Evolutionary conservation across 352 stramenopile species (phyloP).

Genomic region (Globisporangium carolinianum): DNA sequence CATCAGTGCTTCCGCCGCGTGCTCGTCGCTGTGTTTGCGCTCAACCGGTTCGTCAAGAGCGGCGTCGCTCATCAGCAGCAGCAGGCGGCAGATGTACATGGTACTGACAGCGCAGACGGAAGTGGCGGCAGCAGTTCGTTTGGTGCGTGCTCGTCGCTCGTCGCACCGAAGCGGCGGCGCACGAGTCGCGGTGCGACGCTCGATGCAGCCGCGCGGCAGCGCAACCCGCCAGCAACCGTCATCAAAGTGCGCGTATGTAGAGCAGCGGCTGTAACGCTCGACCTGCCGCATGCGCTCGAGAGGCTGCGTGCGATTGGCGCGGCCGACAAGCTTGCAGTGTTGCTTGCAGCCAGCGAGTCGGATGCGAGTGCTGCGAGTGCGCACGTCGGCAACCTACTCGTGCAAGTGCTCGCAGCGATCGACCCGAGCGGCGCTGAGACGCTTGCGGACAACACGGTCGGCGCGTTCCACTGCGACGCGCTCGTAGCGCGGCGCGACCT

Average conservation of each 20-base stretch:
- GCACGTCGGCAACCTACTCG: conserved; percentile 27
- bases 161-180: conserved; percentile 17
- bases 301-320: conserved; percentile 30
- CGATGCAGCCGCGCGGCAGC: conserved; percentile 7
- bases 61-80: conserved; percentile 6
- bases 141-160: conserved; percentile 35
- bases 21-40: conserved; percentile 58
- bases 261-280: conserved; percentile 20
- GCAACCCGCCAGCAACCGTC: conserved; percentile 17
- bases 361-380: conserved; percentile 1
- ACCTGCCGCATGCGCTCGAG: conserved; percentile 26
- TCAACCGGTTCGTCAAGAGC: conserved; percentile 48
- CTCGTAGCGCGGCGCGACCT: conserved; percentile 24
- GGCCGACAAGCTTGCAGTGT: conserved; percentile 21
- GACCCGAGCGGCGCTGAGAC: conserved; percentile 32
- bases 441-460: conserved; percentile 32
- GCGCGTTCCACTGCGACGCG: conserved; percentile 41
- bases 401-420: conserved; percentile 37
- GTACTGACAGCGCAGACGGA: conserved; percentile 1
- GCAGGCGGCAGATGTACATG: neutral
- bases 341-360: conserved; percentile 14
- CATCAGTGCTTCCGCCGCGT: conserved; percentile 36
- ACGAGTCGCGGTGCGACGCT: neutral
- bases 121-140: conserved; percentile 13
- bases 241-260: conserved; percentile 43